phyloP scores from a whole-genome alignment of 192 early-diverging fungal genomes.

The Rhizoclosmatium sp. region DNA sequence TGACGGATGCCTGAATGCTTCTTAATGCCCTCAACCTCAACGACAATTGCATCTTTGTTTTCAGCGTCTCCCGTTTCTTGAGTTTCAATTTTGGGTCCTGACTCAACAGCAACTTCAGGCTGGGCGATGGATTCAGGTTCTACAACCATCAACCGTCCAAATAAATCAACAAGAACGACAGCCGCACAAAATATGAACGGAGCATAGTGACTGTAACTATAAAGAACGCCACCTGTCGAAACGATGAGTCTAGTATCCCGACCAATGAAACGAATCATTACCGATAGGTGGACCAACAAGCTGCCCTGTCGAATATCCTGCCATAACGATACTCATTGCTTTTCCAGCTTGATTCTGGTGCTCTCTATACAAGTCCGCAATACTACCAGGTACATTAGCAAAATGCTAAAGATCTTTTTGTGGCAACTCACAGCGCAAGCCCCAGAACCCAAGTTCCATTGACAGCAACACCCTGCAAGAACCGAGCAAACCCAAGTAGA shows the following conservation, averaged over 20 bases:
- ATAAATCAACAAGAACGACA: not conserved
- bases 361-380: not conserved
- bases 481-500: not conserved
- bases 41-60: not conserved
- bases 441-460: conserved; percentile 19
- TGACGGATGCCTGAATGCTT: too few species aligned
- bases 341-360: not conserved
- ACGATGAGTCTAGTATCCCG: not conserved
- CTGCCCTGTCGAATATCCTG: not conserved
- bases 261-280: not conserved
- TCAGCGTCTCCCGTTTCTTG: not conserved
- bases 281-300: not conserved
- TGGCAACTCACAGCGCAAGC: conserved; percentile 1
- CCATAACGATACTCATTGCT: conserved; percentile 26
- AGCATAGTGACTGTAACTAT: not conserved
- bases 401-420: not conserved
- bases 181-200: conserved; percentile 9
- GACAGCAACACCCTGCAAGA: not conserved
- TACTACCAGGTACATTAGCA: not conserved
- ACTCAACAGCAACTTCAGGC: too few species aligned
- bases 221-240: not conserved
- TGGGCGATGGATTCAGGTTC: not conserved
- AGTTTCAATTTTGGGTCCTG: too few species aligned
- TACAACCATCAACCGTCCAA: not conserved
- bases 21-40: too few species aligned